phyloP scores from a whole-genome alignment of 2,329 filamentous ascomycete genomes.

The Ascosphaera pollenicola region DNA sequence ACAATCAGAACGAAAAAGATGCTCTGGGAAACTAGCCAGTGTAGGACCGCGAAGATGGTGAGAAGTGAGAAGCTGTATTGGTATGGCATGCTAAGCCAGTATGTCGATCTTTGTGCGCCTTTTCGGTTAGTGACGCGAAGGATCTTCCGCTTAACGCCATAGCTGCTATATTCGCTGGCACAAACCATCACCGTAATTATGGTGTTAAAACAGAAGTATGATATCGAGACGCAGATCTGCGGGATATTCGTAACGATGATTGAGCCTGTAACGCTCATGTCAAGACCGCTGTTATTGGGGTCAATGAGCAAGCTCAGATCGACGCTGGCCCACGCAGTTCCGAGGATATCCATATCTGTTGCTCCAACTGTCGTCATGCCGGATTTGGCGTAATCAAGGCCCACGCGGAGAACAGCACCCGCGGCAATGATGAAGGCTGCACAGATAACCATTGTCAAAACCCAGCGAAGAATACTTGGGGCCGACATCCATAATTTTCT shows the following conservation, averaged over 20 bases:
- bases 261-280: too few species aligned
- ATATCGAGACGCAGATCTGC: slow-evolving; percentile 14
- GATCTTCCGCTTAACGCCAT: slow-evolving; percentile 16
- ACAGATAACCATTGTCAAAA: slow-evolving; percentile 2
- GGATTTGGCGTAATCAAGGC: not conserved
- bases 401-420: slow-evolving; percentile 3
- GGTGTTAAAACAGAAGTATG: slow-evolving; percentile 16
- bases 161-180: slow-evolving; percentile 26
- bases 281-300: too few species aligned
- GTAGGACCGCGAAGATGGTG: slow-evolving; percentile 15
- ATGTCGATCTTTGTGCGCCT: slow-evolving; percentile 21
- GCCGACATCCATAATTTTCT: slow-evolving; percentile 3
- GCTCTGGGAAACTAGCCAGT: slow-evolving; percentile 28
- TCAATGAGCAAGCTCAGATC: too few species aligned
- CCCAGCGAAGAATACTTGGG: slow-evolving; percentile 7
- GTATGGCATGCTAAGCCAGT: slow-evolving; percentile 25
- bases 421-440: slow-evolving; percentile 4
- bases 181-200: slow-evolving; percentile 25
- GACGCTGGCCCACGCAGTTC: too few species aligned
- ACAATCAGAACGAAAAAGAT: slow-evolving; percentile 22
- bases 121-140: slow-evolving; percentile 21
- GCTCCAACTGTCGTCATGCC: too few species aligned
- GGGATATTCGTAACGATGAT: slow-evolving; percentile 14
- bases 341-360: too few species aligned
- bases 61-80: slow-evolving; percentile 22